Conservation (phyloP, 495 filamentous ascomycete genomes). For the Glutinoglossum americanum region DNA sequence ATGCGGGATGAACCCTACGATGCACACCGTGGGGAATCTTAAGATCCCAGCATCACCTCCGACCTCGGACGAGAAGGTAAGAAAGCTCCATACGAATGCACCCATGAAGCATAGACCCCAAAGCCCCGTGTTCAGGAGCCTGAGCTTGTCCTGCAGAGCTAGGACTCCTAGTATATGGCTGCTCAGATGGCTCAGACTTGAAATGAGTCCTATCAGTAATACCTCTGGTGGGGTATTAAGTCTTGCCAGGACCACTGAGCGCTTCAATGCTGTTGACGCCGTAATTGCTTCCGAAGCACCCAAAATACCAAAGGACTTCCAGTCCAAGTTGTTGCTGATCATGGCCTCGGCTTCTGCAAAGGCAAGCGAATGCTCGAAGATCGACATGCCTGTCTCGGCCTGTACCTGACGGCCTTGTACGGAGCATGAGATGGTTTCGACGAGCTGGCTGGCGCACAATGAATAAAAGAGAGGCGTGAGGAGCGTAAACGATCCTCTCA, state of each 20-base stretch:
- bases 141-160: constrained; percentile 50
- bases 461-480: constrained; percentile 78
- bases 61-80: constrained; percentile 28
- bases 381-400: constrained; percentile 84
- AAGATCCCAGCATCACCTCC: constrained; percentile 29
- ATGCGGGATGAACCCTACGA: constrained; percentile 88
- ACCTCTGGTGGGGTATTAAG: constrained; percentile 80
- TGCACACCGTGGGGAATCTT: constrained; percentile 79
- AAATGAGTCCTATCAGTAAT: constrained; percentile 68
- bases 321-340: constrained; percentile 50
- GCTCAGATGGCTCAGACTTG: constrained; percentile 67
- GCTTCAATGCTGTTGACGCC: not conserved
- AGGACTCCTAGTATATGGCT: constrained; percentile 66
- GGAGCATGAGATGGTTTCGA: constrained; percentile 70
- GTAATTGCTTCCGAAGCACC: not conserved
- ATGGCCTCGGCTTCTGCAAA: constrained; percentile 90
- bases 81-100: constrained; percentile 49
- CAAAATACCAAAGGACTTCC: constrained; percentile 35
- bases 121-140: constrained; percentile 65
- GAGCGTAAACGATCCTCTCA: constrained; percentile 52
- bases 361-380: constrained; percentile 89
- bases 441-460: constrained; percentile 65
- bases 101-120: constrained; percentile 81
- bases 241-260: constrained; percentile 7
- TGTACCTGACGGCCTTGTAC: constrained; percentile 63